phyloP scores from a whole-genome alignment of 2,329 filamentous ascomycete genomes.

The Fusarium albidum region DNA sequence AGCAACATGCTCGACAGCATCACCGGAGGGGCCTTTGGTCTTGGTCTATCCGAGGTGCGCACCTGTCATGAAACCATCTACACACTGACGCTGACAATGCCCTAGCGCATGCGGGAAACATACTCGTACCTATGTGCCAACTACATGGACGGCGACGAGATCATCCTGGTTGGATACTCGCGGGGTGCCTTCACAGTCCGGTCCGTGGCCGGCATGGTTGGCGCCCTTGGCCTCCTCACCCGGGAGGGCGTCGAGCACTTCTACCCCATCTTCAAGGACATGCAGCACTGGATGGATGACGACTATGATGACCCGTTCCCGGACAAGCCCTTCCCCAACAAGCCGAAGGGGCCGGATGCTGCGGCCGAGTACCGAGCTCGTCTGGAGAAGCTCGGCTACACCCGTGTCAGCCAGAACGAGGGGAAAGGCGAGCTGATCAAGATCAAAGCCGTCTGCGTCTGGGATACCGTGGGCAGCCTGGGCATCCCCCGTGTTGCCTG shows the following conservation, averaged over 20 bases:
- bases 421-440: conserved; percentile 55
- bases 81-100: conserved; percentile 6
- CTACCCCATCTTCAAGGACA: conserved; percentile 64
- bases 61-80: no score
- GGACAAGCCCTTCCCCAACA: conserved; percentile 54
- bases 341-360: conserved; percentile 56
- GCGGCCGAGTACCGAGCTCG: conserved; percentile 52
- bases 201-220: conserved; percentile 63
- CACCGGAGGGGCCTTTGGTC: conserved; percentile 63
- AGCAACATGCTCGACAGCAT: conserved; percentile 58
- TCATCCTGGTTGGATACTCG: conserved; percentile 65
- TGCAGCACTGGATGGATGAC: conserved; percentile 60
- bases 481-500: conserved; percentile 56
- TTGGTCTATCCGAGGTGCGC: conserved; percentile 60
- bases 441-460: conserved; percentile 56
- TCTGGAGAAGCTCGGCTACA: conserved; percentile 54
- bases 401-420: conserved; percentile 51
- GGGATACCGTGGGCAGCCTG: conserved; percentile 54
- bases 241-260: conserved; percentile 62
- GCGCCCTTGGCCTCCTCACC: conserved; percentile 59
- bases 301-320: conserved; percentile 58
- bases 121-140: conserved; percentile 71
- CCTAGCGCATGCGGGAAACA: conserved; percentile 64
- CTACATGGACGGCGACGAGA: conserved; percentile 65
- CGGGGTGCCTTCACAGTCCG: conserved; percentile 66